Percentiles rank a stretch among this genome's conserved stretches.
Evolutionary conservation across 1,139 yeast species (phyloP).

Genomic region (Pichia inconspicua): DNA sequence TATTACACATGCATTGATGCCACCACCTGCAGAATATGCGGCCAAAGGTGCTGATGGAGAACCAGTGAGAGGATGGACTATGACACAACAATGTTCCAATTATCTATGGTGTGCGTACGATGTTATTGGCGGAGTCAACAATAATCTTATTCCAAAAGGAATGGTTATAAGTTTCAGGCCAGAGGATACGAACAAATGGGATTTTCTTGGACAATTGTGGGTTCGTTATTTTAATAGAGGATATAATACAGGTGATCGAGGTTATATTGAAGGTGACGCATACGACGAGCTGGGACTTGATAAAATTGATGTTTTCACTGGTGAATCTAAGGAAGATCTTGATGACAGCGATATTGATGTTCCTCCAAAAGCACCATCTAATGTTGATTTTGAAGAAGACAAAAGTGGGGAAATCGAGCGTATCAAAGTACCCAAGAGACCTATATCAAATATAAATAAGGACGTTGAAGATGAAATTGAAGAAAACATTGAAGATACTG

Average conservation of each 20-base stretch:
- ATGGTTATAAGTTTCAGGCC: slow-evolving; percentile 17
- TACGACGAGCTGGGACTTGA: slow-evolving; percentile 25
- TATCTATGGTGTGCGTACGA: slow-evolving; percentile 59
- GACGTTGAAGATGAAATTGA: not conserved
- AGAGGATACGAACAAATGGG: slow-evolving; percentile 21
- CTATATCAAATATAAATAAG: not conserved
- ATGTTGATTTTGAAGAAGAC: not conserved
- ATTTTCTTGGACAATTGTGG: slow-evolving; percentile 26
- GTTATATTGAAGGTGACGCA: slow-evolving; percentile 25
- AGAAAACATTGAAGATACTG: not conserved
- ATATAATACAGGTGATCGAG: slow-evolving; percentile 19
- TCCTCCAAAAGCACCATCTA: slow-evolving; percentile 1
- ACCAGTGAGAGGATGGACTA: slow-evolving; percentile 57
- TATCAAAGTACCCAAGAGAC: not conserved
- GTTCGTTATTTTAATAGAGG: slow-evolving; percentile 24
- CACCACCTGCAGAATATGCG: slow-evolving; percentile 42
- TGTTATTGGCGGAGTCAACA: slow-evolving; percentile 32
- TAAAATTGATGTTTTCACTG: slow-evolving; percentile 14
- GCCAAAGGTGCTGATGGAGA: slow-evolving; percentile 24
- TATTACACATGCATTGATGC: slow-evolving; percentile 48
- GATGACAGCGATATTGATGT: slow-evolving; percentile 8
- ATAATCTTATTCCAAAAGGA: slow-evolving; percentile 25
- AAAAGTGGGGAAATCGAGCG: slow-evolving; percentile 1
- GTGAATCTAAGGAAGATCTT: slow-evolving; percentile 8
- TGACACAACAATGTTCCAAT: slow-evolving; percentile 42